A percentile compares a stretch with the other conserved stretches of the same genome.
phyloP scores from a whole-genome alignment of 2,329 filamentous ascomycete genomes.

The Fusarium piperis region DNA sequence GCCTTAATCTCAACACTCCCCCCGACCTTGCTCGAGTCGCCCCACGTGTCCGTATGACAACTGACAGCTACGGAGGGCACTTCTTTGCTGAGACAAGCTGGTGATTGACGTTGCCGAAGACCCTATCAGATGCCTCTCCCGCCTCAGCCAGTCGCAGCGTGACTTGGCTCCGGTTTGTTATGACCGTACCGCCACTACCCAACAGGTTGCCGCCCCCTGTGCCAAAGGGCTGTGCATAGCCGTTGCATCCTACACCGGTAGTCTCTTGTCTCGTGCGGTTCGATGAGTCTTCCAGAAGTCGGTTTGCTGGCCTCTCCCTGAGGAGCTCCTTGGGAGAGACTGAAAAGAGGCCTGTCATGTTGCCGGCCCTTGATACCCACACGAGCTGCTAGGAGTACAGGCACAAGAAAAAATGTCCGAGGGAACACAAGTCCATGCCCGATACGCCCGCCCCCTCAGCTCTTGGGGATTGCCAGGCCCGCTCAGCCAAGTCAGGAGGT shows the following conservation, averaged over 20 bases:
- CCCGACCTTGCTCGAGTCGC: slow-evolving; percentile 35
- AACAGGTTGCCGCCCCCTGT: slow-evolving; percentile 5
- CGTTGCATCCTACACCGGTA: slow-evolving; percentile 28
- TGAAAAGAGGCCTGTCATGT: slow-evolving; percentile 36
- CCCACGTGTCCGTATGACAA: slow-evolving; percentile 40
- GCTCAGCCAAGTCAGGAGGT: slow-evolving; percentile 9
- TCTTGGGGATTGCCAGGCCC: slow-evolving; percentile 13
- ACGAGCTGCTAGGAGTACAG: slow-evolving; percentile 52
- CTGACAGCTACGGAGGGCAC: slow-evolving; percentile 26
- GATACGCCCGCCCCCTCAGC: slow-evolving; percentile 28
- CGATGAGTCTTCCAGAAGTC: slow-evolving; percentile 33
- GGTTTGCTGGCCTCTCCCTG: slow-evolving; percentile 5
- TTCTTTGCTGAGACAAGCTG: slow-evolving; percentile 15
- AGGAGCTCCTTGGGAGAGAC: slow-evolving; percentile 5
- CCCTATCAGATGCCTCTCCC: slow-evolving; percentile 12
- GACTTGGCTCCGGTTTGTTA: slow-evolving; percentile 11
- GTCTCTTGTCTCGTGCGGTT: slow-evolving; percentile 19
- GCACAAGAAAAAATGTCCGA: slow-evolving; percentile 51
- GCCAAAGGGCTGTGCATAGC: slow-evolving; percentile 33
- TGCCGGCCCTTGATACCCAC: slow-evolving; percentile 46
- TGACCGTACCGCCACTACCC: background rate
- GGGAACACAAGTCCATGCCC: slow-evolving; percentile 47
- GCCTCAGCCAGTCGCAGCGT: background rate
- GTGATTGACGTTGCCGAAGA: slow-evolving; percentile 19
- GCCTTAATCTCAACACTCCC: slow-evolving; percentile 26